Conservation (phyloP, 805 yeast genomes). For the Wickerhamiella cacticola region DNA sequence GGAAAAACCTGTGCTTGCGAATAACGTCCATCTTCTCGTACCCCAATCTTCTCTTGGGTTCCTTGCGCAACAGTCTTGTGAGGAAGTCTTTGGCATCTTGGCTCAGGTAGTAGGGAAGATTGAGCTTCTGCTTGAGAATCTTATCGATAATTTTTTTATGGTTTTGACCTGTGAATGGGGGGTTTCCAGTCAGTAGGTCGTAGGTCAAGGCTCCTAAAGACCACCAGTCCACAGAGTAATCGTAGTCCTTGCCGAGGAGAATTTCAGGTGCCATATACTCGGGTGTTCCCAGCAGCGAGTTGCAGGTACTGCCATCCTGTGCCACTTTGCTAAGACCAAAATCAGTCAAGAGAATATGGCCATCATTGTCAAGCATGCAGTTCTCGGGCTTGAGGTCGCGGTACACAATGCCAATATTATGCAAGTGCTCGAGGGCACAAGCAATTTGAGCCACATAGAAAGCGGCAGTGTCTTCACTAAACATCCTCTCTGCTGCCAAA, state of each 20-base stretch:
- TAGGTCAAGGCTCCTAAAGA: constrained; percentile 71
- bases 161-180: constrained; percentile 79
- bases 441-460: constrained; percentile 74
- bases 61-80: constrained; percentile 52
- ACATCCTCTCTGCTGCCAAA: constrained; percentile 37
- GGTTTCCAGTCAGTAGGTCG: constrained; percentile 74
- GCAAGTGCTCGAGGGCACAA: constrained; percentile 64
- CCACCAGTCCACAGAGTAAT: constrained; percentile 82
- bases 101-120: constrained; percentile 63
- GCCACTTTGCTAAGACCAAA: constrained; percentile 56
- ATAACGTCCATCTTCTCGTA: constrained; percentile 42
- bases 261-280: constrained; percentile 89
- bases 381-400: constrained; percentile 86
- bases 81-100: constrained; percentile 70
- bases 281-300: constrained; percentile 61
- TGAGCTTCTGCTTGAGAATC: constrained; percentile 49
- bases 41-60: constrained; percentile 53
- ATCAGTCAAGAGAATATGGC: constrained; percentile 74
- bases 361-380: constrained; percentile 62
- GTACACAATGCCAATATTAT: constrained; percentile 69
- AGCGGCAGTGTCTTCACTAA: constrained; percentile 53
- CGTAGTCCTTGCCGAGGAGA: constrained; percentile 62
- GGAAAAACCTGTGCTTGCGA: constrained; percentile 59
- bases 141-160: constrained; percentile 66
- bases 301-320: constrained; percentile 35